Evolutionary conservation across 2,329 filamentous ascomycete genomes (phyloP).

Genomic region (Raffaelea ambrosiae): DNA sequence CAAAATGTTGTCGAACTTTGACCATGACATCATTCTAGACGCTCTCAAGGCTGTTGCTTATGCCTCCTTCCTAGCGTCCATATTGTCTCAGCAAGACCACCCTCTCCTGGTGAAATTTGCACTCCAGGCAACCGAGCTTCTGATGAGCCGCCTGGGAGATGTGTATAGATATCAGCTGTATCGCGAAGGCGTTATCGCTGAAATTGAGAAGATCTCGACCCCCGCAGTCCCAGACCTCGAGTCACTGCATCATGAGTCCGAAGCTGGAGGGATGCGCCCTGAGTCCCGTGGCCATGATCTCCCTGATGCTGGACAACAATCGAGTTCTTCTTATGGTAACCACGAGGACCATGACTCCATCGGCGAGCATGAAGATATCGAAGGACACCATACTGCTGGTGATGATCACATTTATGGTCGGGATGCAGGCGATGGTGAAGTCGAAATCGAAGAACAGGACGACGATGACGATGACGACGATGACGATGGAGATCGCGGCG

Average conservation of each 20-base stretch:
- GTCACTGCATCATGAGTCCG: neutral
- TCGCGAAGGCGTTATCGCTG: constrained; percentile 87
- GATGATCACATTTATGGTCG: too few species aligned
- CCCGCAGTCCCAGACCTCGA: constrained; percentile 15
- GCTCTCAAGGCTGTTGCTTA: constrained; percentile 84
- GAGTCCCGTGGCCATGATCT: neutral
- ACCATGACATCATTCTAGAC: constrained; percentile 74
- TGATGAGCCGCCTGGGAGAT: constrained; percentile 72
- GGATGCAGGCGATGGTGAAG: constrained; percentile 16
- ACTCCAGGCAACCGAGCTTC: constrained; percentile 79
- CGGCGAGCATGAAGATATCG: constrained; percentile 4
- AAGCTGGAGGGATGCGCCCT: neutral
- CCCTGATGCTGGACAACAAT: neutral
- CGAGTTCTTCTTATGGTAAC: constrained; percentile 2
- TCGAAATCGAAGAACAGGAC: constrained; percentile 17
- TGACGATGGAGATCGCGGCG: constrained; percentile 27
- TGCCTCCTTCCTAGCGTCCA: constrained; percentile 89
- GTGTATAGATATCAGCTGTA: constrained; percentile 97
- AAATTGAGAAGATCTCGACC: constrained; percentile 73
- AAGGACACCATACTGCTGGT: too few species aligned
- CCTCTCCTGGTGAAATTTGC: constrained; percentile 77
- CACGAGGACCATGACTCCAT: too few species aligned
- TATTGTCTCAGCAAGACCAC: constrained; percentile 92
- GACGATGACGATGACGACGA: constrained; percentile 28
- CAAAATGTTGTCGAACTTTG: constrained; percentile 96